phyloP scores from a whole-genome alignment of 441 rosid genomes.

The Kokia cookei region DNA sequence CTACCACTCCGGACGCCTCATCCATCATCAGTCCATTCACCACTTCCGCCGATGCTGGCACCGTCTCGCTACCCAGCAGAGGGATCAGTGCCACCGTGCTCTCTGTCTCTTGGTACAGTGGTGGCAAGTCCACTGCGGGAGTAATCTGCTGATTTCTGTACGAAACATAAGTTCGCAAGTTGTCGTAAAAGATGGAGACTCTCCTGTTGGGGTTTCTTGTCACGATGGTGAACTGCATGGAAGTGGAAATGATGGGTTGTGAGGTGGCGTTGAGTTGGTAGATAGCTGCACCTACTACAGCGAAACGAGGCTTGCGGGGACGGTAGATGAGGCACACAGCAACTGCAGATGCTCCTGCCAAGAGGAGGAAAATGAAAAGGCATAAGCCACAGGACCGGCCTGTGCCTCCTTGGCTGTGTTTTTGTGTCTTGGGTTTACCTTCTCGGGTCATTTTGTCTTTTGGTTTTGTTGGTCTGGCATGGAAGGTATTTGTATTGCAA shows the following conservation, averaged over 20 bases:
- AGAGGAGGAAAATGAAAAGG: slow-evolving; percentile 45
- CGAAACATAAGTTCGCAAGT: slow-evolving; percentile 50
- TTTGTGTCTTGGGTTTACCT: slow-evolving; percentile 1
- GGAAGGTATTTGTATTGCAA: not conserved
- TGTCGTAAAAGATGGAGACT: slow-evolving; percentile 47
- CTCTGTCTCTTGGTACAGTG: slow-evolving; percentile 50
- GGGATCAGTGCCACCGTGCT: slow-evolving; percentile 65
- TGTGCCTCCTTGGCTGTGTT: not conserved
- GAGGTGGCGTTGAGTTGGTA: slow-evolving; percentile 56
- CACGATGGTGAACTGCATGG: slow-evolving; percentile 73
- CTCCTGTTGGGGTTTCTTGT: slow-evolving; percentile 69
- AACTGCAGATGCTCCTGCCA: slow-evolving; percentile 45
- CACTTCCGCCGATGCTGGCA: slow-evolving; percentile 60
- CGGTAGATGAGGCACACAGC: slow-evolving; percentile 67
- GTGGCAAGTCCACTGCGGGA: slow-evolving; percentile 43
- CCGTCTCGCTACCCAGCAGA: slow-evolving; percentile 46
- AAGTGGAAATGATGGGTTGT: slow-evolving; percentile 55
- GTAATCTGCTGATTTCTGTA: slow-evolving; percentile 68
- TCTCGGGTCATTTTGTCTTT: slow-evolving; percentile 11
- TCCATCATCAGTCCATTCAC: slow-evolving; percentile 61
- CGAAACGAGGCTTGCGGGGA: slow-evolving; percentile 69
- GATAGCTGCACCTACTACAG: slow-evolving; percentile 55
- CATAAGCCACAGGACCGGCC: slow-evolving; percentile 24
- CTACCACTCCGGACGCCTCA: slow-evolving; percentile 67
- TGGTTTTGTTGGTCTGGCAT: slow-evolving; percentile 11